phyloP scores from a whole-genome alignment of 108 stramenopile genomes.

The Pseudonitzschia multiseries region DNA sequence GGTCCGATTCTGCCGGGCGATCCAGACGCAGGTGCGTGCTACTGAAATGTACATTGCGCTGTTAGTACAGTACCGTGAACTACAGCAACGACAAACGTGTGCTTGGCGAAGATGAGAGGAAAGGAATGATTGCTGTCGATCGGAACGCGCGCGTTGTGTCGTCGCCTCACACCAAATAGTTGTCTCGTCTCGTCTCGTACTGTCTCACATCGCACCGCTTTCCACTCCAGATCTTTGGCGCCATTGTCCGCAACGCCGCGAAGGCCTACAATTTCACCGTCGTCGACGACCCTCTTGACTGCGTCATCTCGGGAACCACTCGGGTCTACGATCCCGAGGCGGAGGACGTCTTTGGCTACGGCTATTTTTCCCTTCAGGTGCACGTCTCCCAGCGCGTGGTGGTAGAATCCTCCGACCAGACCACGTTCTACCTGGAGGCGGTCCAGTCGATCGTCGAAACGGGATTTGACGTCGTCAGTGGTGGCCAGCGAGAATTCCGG shows the following conservation, averaged over 20 bases:
- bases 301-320: slow-evolving; percentile 17
- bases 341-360: slow-evolving; percentile 25
- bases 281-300: neutral
- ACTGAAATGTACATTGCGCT: too few species aligned
- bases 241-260: slow-evolving; percentile 18
- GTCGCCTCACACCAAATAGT: too few species aligned
- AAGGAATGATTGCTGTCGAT: neutral
- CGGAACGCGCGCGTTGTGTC: too few species aligned
- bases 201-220: too few species aligned
- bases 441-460: slow-evolving; percentile 15
- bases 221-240: slow-evolving; percentile 16
- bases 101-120: neutral
- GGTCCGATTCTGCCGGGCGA: slow-evolving; percentile 13
- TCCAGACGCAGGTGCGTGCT: slow-evolving; percentile 30
- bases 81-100: too few species aligned
- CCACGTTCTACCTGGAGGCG: slow-evolving; percentile 13
- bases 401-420: slow-evolving; percentile 4
- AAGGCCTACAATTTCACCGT: slow-evolving; percentile 16
- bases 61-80: too few species aligned
- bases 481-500: slow-evolving; percentile 21
- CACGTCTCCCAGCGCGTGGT: slow-evolving; percentile 20
- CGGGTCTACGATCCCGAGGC: slow-evolving; percentile 31
- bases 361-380: slow-evolving; percentile 24
- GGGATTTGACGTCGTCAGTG: slow-evolving; percentile 18
- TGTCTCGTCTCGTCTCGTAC: too few species aligned